These are phyloP conservation scores for Chaetomium cochliodes DNA, from an alignment of 495 filamentous ascomycete genomes.

Conservation along the genomic window DNA sequence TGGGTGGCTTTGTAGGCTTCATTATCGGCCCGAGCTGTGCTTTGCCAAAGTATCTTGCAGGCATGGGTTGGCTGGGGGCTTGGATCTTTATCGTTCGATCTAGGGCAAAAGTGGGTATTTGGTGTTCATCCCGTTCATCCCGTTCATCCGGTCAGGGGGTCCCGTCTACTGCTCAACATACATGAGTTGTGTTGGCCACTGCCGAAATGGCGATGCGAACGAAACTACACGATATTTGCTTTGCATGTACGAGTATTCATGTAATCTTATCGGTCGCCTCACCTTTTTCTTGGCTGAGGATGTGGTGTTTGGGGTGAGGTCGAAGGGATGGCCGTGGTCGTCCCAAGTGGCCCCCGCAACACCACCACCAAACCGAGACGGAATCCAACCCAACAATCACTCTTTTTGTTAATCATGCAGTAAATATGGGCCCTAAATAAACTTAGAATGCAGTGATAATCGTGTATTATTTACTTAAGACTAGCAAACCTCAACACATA, in stretches of 20 bases:
- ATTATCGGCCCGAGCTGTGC: background rate
- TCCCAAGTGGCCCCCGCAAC: background rate
- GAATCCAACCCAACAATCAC: background rate
- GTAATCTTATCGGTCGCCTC: background rate
- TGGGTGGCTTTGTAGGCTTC: background rate
- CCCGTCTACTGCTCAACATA: too few species aligned
- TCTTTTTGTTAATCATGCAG: background rate
- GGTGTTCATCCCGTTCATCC: too few species aligned
- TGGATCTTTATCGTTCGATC: background rate
- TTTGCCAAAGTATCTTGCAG: background rate
- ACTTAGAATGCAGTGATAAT: background rate
- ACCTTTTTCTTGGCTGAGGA: background rate
- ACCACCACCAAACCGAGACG: background rate
- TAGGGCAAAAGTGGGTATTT: too few species aligned
- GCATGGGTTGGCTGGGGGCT: background rate
- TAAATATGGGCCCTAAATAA: background rate
- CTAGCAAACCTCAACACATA: background rate
- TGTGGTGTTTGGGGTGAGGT: background rate
- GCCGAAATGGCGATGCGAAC: too few species aligned
- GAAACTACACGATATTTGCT: too few species aligned
- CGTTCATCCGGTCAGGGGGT: too few species aligned
- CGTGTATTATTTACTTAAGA: background rate
- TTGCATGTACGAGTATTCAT: too few species aligned
- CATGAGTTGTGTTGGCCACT: too few species aligned
- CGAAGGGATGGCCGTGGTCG: background rate